A percentile compares a stretch with the other conserved stretches of the same genome.
Evolutionary conservation across 208 protist species (phyloP).

Genomic region (Endotrypanum monterogeii): DNA sequence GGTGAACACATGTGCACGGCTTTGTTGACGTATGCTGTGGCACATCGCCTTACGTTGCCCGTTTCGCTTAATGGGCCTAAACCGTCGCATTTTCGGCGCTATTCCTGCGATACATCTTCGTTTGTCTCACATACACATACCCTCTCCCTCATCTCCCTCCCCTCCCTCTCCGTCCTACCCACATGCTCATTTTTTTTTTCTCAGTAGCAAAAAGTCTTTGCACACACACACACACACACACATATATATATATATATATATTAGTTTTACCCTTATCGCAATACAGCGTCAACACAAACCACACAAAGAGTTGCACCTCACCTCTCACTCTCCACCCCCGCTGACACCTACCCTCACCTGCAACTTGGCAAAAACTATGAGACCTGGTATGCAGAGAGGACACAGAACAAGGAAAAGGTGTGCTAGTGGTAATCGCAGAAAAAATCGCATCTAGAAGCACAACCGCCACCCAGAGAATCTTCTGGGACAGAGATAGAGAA

Average conservation of each 20-base stretch:
- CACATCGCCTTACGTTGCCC: neutral
- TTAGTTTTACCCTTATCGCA: neutral
- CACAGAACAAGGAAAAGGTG: neutral
- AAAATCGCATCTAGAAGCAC: neutral
- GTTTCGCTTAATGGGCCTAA: too few species aligned
- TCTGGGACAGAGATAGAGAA: neutral
- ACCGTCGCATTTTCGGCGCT: too few species aligned
- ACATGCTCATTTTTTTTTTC: too few species aligned
- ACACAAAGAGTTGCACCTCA: neutral
- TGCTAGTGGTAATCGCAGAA: neutral
- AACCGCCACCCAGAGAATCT: neutral
- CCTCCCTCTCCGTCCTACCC: too few species aligned
- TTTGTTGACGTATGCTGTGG: neutral
- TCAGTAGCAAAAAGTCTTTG: too few species aligned
- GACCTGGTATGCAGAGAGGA: neutral
- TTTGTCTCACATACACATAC: too few species aligned
- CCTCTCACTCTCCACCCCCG: neutral
- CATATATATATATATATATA: neutral
- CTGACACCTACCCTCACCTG: neutral
- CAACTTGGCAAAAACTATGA: neutral
- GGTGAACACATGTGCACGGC: neutral
- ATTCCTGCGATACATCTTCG: too few species aligned
- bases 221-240: too few species aligned
- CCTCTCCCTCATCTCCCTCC: too few species aligned
- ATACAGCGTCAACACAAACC: neutral